Evolutionary conservation across 371 early-diverging fungal species (phyloP).

Genomic region (Mucor mucedo): DNA sequence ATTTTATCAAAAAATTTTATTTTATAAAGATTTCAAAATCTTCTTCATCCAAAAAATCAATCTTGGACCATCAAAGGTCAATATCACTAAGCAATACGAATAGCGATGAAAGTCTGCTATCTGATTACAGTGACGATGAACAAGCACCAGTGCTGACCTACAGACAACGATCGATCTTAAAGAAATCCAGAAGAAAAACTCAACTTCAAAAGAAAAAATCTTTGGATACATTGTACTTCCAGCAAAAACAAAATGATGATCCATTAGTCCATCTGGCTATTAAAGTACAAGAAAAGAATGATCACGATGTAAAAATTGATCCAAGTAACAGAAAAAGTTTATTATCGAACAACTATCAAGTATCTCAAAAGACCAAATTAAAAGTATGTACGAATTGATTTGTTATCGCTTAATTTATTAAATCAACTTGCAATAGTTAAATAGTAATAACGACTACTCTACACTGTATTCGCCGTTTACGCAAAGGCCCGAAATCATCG

Average conservation of each 20-base stretch:
- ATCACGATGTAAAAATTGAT: too few species aligned
- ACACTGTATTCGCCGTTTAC: conserved; percentile 10
- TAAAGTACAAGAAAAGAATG: too few species aligned
- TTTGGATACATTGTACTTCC: not conserved
- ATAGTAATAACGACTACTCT: not conserved
- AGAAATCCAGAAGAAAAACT: not conserved
- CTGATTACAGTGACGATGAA: not conserved
- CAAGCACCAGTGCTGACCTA: not conserved
- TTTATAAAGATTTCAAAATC: not conserved
- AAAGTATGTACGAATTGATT: too few species aligned
- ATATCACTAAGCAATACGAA: not conserved
- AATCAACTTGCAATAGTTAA: not conserved
- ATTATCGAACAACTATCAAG: too few species aligned
- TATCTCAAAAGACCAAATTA: too few species aligned
- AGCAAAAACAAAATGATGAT: not conserved
- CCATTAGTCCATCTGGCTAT: too few species aligned
- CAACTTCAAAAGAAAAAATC: not conserved
- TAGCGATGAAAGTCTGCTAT: not conserved
- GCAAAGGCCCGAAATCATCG: conserved; percentile 7
- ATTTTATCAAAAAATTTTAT: not conserved
- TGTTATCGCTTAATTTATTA: not conserved
- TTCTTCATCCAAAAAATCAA: not conserved
- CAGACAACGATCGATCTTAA: not conserved
- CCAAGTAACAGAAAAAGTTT: too few species aligned
- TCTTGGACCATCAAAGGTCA: not conserved